Evolutionary conservation across 768 basidiomycete species (phyloP).

Genomic region (Leccinellum albellum): DNA sequence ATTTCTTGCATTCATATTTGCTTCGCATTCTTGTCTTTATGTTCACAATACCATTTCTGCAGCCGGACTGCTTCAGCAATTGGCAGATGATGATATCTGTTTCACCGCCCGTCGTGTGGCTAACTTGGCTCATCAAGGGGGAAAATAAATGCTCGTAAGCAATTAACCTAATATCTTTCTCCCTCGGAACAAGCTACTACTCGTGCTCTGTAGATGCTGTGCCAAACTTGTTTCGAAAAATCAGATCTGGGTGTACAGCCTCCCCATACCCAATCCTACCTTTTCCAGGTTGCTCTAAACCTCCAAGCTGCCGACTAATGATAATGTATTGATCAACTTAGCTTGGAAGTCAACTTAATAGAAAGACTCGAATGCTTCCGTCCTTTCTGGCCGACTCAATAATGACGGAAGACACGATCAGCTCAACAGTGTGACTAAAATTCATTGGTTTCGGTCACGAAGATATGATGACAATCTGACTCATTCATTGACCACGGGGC

Average conservation of each 20-base stretch:
- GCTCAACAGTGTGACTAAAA: not conserved
- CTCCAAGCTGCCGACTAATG: not conserved
- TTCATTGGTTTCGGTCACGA: slow-evolving; percentile 1
- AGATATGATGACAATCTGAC: slow-evolving; percentile 60
- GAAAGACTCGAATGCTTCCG: slow-evolving; percentile 9
- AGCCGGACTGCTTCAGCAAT: slow-evolving; percentile 19
- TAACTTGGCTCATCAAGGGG: slow-evolving; percentile 16
- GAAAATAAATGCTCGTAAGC: slow-evolving; percentile 19
- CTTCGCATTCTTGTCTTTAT: slow-evolving; percentile 20
- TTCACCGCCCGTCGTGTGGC: slow-evolving; percentile 7
- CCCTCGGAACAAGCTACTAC: not conserved
- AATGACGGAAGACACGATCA: not conserved
- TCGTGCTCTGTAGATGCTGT: not conserved
- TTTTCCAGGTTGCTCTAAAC: slow-evolving; percentile 8
- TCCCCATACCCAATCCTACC: slow-evolving; percentile 7
- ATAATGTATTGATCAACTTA: not conserved
- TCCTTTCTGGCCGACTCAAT: not conserved
- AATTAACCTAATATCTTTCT: not conserved
- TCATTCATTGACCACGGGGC: slow-evolving; percentile 44
- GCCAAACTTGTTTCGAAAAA: slow-evolving; percentile 1
- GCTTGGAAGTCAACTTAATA: not conserved
- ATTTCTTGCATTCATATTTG: slow-evolving; percentile 19
- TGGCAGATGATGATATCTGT: slow-evolving; percentile 12
- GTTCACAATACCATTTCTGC: slow-evolving; percentile 16
- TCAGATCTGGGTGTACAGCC: slow-evolving; percentile 2